Percentiles rank a stretch among this genome's conserved stretches.
These are phyloP conservation scores for Xylaria hypoxylon DNA, from an alignment of 2,329 filamentous ascomycete species.

Conservation along the genomic window DNA sequence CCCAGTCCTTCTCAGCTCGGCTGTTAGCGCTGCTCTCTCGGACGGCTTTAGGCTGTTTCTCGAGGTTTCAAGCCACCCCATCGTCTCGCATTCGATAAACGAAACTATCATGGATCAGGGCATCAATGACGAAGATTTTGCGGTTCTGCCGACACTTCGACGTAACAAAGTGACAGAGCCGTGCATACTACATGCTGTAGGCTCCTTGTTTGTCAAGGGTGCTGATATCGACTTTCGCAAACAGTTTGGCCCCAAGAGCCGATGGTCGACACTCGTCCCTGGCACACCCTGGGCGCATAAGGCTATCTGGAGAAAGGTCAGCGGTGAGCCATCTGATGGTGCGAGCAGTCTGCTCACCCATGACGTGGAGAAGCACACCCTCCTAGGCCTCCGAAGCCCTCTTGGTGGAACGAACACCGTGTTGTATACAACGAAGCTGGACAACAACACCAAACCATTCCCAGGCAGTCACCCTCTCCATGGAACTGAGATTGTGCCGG, in stretches of 20 bases:
- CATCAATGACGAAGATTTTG: constrained; percentile 46
- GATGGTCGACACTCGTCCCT: constrained; percentile 39
- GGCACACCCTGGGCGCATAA: constrained; percentile 41
- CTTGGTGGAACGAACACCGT: constrained; percentile 48
- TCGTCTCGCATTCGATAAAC: constrained; percentile 56
- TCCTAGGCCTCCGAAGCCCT: constrained; percentile 50
- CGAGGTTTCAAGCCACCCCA: constrained; percentile 57
- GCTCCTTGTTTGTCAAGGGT: constrained; percentile 18
- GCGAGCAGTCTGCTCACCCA: constrained; percentile 37
- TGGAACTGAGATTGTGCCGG: constrained; percentile 58
- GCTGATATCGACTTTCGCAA: constrained; percentile 20
- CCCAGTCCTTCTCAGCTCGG: constrained; percentile 53
- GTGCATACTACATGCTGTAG: constrained; percentile 17
- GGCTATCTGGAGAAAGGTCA: constrained; percentile 47
- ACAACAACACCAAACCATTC: constrained; percentile 56
- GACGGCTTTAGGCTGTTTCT: constrained; percentile 56
- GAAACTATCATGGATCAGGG: constrained; percentile 53
- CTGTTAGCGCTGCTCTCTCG: constrained; percentile 49
- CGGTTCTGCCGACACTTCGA: constrained; percentile 50
- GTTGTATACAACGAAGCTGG: constrained; percentile 53
- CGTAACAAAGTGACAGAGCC: constrained; percentile 45
- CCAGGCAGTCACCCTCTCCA: constrained; percentile 54
- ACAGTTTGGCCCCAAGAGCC: constrained; percentile 16
- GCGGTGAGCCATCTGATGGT: constrained; percentile 17
- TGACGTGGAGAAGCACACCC: constrained; percentile 53